phyloP scores from a whole-genome alignment of 2,329 filamentous ascomycete species.

The Cladosporium oxysporum region DNA sequence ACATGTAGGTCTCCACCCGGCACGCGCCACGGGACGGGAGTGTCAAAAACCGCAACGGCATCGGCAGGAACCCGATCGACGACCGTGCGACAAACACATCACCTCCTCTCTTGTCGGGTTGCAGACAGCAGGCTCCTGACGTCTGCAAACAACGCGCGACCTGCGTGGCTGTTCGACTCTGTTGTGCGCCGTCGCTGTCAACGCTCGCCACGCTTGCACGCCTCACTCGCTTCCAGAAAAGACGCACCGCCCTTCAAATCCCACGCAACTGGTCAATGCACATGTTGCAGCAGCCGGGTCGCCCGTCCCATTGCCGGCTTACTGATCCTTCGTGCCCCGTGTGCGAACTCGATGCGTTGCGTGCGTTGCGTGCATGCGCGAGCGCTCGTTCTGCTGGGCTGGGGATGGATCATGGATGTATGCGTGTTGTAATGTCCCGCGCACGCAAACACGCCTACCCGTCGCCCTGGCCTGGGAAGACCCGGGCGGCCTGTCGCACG shows the following conservation, averaged over 20 bases:
- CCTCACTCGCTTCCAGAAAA: slow-evolving; percentile 1
- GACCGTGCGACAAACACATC: slow-evolving; percentile 12
- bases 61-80: slow-evolving; percentile 13
- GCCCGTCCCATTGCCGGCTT: background rate
- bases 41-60: slow-evolving; percentile 4
- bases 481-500: background rate
- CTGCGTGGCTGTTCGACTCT: slow-evolving; percentile 1
- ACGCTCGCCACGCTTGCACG: background rate
- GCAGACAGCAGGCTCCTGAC: background rate
- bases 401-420: background rate
- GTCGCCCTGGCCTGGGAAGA: slow-evolving; percentile 1
- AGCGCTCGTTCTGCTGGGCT: background rate
- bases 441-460: background rate
- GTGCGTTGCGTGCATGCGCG: background rate
- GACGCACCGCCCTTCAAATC: background rate
- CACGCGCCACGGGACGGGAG: slow-evolving; percentile 8
- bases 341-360: background rate
- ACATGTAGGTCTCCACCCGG: background rate
- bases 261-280: slow-evolving; percentile 12
- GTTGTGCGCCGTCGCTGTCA: slow-evolving; percentile 2
- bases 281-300: slow-evolving; percentile 6
- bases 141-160: slow-evolving; percentile 8
- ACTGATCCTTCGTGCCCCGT: slow-evolving; percentile 4
- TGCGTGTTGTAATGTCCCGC: background rate
- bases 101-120: background rate